These are phyloP conservation scores for Collybia sordida DNA, from an alignment of 768 basidiomycete genomes.

Conservation along the genomic window DNA sequence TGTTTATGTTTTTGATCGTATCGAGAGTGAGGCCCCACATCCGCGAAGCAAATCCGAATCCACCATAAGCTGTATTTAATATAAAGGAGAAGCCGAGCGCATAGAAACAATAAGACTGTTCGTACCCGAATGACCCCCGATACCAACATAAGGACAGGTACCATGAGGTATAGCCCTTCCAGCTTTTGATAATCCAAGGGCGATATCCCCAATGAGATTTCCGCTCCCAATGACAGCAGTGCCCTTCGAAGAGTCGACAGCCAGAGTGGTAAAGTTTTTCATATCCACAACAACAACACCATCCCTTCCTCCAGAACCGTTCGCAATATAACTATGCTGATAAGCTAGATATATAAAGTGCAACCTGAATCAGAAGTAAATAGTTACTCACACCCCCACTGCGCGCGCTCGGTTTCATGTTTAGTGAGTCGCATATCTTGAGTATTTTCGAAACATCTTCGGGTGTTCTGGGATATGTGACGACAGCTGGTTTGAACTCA, in stretches of 20 bases:
- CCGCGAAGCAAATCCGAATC: slow-evolving; percentile 47
- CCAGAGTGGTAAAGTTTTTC: slow-evolving; percentile 35
- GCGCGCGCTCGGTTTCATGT: slow-evolving; percentile 38
- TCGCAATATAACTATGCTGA: slow-evolving; percentile 51
- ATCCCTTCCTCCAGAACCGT: slow-evolving; percentile 44
- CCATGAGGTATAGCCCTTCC: slow-evolving; percentile 53
- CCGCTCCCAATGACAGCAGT: slow-evolving; percentile 42
- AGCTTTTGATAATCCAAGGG: slow-evolving; percentile 33
- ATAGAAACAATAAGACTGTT: not conserved
- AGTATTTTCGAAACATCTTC: slow-evolving; percentile 36
- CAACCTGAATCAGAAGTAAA: not conserved
- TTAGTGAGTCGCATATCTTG: slow-evolving; percentile 26
- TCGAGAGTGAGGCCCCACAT: slow-evolving; percentile 54
- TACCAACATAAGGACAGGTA: too few relatives aligned
- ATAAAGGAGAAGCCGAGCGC: not conserved
- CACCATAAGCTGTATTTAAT: slow-evolving; percentile 42
- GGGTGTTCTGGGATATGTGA: slow-evolving; percentile 32
- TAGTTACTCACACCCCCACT: slow-evolving; percentile 40
- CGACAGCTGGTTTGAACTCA: slow-evolving; percentile 32
- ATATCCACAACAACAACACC: slow-evolving; percentile 48
- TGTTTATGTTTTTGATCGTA: slow-evolving; percentile 35
- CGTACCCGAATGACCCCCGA: slow-evolving; percentile 50
- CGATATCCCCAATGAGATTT: slow-evolving; percentile 46
- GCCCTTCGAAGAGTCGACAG: slow-evolving; percentile 28
- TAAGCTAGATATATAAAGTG: not conserved